Percentiles rank a stretch among this genome's conserved stretches.
Evolutionary conservation across 108 stramenopile genomes (phyloP).

Genomic region (Nannochloropsis granulata): DNA sequence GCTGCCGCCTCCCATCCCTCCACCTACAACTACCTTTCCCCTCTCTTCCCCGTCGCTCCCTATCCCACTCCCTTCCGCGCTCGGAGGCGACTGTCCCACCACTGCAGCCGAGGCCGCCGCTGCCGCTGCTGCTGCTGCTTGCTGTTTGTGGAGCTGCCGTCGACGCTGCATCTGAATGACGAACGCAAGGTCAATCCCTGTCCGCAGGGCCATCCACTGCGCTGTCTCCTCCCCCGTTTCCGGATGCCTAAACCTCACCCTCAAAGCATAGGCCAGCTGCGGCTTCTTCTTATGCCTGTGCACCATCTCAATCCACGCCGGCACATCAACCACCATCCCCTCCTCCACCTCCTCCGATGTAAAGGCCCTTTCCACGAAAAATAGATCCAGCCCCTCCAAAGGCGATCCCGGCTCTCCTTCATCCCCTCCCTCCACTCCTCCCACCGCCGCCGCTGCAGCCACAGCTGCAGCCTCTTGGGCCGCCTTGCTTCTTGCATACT

Average conservation of each 20-base stretch:
- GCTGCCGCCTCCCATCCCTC: background rate
- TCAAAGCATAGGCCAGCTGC: constrained; percentile 56
- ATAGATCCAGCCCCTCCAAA: background rate
- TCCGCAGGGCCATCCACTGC: background rate
- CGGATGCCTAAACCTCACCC: constrained; percentile 8
- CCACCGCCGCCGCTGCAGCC: no score
- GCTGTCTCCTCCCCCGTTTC: background rate
- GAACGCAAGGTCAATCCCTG: background rate
- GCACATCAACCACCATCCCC: constrained; percentile 48
- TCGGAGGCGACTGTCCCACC: background rate
- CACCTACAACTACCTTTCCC: background rate
- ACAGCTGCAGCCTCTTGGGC: constrained; percentile 1
- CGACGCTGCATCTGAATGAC: background rate
- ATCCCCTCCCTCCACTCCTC: background rate
- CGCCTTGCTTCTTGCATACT: background rate
- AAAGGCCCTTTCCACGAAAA: background rate
- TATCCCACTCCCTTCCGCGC: background rate
- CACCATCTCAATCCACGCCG: constrained; percentile 71
- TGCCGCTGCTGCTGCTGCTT: background rate
- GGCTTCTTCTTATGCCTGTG: constrained; percentile 48
- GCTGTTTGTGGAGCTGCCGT: background rate
- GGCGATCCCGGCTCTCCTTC: background rate
- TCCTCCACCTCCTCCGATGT: background rate
- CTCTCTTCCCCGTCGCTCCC: background rate
- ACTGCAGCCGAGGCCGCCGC: background rate